Base-by-base conservation (phyloP, 108 stramenopile species). In the Bacterosira constricta region DNA sequence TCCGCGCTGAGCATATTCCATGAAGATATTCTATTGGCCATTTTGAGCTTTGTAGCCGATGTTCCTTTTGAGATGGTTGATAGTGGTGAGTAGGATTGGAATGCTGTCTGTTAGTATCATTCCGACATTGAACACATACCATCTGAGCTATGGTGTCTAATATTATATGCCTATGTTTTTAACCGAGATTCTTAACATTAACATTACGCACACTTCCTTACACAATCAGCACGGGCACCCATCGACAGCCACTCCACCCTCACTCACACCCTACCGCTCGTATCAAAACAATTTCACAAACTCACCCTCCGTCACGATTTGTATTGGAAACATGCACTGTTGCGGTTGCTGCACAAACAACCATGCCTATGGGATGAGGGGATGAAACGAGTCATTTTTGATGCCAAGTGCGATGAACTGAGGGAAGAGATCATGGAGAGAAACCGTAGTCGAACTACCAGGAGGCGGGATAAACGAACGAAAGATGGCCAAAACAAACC, bases 21-120 rank as follows among this genome's bases (percentile, higher is more conserved):
- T 49, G 86, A 88, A 25, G 89, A 90, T 66, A 73, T 90, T 42
- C 39, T 77, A 4, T 51, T 74, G 17, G 49, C 53, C 10, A 80
- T 87, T 41, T 41, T 90, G 25, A 71, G 83, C 13, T 90, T 85
- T 63, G 73, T 90, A 6, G 86, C 86, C 25, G 85, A 87, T 41
- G 85, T 63, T 35, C 89, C 89, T 4, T 76, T 76, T 12, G 86
- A 90, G 61, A 17, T 39, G 31, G 46, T 26, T 13, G 52, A 49
- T 30, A 37, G 17, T 18, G 51, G 68, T 56, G 53, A 30, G 3
- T 30, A 9, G 0, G 51, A 27, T 29, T 2, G 10, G 5, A 47
- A 5, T 1, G 20, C 17, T 47, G n/a, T 47, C 6, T 47, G n/a
- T n/a, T n/a, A n/a, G n/a, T n/a, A n/a, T n/a, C n/a, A n/a, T n/a